These are phyloP conservation scores for Trichocladium antarcticum DNA, from an alignment of 495 filamentous ascomycete species.

Conservation along the genomic window DNA sequence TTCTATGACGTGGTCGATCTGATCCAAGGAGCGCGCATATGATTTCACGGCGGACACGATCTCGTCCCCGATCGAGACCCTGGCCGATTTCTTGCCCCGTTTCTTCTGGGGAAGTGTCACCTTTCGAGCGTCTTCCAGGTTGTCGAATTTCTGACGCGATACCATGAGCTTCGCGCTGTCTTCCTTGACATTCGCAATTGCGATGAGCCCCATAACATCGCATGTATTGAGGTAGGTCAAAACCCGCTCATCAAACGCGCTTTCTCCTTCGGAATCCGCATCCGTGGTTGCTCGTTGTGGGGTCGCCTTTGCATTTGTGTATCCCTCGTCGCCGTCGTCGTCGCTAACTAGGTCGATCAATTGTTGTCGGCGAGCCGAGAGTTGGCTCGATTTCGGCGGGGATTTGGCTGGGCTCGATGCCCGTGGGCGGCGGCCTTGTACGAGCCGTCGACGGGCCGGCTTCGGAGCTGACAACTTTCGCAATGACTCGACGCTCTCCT, in stretches of 20 bases:
- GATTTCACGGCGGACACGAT: constrained; percentile 28
- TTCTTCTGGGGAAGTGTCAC: constrained; percentile 43
- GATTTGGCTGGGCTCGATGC: constrained; percentile 12
- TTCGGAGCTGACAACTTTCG: constrained; percentile 5
- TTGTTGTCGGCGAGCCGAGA: neutral
- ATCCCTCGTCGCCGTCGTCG: constrained; percentile 20
- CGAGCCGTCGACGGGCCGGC: constrained; percentile 21
- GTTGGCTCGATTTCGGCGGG: constrained; percentile 1
- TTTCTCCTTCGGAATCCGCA: neutral
- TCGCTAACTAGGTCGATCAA: constrained; percentile 24
- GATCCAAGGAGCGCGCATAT: constrained; percentile 38
- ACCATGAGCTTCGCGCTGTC: constrained; percentile 55
- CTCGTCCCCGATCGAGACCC: constrained; percentile 28
- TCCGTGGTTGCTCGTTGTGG: constrained; percentile 9
- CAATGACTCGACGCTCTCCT: constrained; percentile 10
- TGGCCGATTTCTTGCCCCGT: constrained; percentile 24
- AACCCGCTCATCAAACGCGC: constrained; percentile 35
- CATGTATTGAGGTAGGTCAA: constrained; percentile 79
- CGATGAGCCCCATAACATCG: constrained; percentile 55
- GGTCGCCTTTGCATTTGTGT: constrained; percentile 7
- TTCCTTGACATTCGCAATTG: constrained; percentile 62
- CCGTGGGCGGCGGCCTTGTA: constrained; percentile 22
- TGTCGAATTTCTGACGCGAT: constrained; percentile 54
- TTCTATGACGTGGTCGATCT: constrained; percentile 65
- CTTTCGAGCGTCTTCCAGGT: constrained; percentile 49